phyloP scores from a whole-genome alignment of 2,329 filamentous ascomycete species.

The Didymella sp. region DNA sequence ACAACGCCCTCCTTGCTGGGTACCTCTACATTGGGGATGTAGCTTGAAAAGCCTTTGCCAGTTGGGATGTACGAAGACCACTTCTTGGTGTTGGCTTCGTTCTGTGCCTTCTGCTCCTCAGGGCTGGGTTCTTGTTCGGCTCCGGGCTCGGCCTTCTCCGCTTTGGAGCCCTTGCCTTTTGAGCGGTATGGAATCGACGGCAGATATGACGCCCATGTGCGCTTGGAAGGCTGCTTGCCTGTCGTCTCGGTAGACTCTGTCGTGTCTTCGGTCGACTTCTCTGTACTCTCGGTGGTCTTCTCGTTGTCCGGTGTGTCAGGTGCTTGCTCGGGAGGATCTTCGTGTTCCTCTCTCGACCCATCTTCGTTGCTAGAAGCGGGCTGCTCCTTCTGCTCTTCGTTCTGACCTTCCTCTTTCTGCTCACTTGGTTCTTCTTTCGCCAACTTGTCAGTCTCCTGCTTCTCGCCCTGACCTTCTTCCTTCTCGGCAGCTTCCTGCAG shows the following conservation, averaged over 20 bases:
- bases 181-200: constrained; percentile 49
- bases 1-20: constrained; percentile 51
- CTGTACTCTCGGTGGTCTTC: constrained; percentile 23
- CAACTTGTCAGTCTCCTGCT: background rate
- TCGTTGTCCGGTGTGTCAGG: constrained; percentile 36
- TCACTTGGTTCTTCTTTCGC: background rate
- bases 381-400: constrained; percentile 5
- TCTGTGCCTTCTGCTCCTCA: constrained; percentile 42
- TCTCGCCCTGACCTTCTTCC: constrained; percentile 12
- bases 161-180: constrained; percentile 31
- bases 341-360: constrained; percentile 12
- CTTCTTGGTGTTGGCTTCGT: constrained; percentile 48
- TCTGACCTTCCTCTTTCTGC: constrained; percentile 2
- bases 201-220: constrained; percentile 50
- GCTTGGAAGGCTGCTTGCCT: constrained; percentile 33
- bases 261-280: constrained; percentile 24
- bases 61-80: constrained; percentile 58
- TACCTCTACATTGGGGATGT: constrained; percentile 52
- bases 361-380: background rate
- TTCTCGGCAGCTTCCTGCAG: constrained; percentile 31
- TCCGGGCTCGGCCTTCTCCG: constrained; percentile 25
- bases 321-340: constrained; percentile 40
- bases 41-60: constrained; percentile 57
- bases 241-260: constrained; percentile 12
- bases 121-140: constrained; percentile 31